A percentile compares a stretch with the other conserved stretches of the same genome.
Evolutionary conservation across 1,284 basidiomycete species (phyloP).

Genomic region (Microbotryomycetes sp.): DNA sequence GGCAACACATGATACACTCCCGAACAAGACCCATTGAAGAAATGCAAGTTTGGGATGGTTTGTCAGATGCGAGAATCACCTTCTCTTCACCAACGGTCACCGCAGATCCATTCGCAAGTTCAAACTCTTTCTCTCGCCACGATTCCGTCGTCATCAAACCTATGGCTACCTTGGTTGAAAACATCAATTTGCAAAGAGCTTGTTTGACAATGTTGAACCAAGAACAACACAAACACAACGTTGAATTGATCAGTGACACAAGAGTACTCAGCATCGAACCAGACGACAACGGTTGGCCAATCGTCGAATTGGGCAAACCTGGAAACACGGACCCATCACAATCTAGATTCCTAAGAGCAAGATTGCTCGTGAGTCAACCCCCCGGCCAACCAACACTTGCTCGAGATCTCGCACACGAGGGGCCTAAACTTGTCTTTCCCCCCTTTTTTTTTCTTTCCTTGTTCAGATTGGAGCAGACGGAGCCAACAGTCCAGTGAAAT

Average conservation of each 20-base stretch:
- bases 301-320: constrained; percentile 54
- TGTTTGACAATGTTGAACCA: constrained; percentile 45
- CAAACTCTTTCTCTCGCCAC: constrained; percentile 12
- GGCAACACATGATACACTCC: constrained; percentile 65
- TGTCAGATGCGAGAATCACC: constrained; percentile 69
- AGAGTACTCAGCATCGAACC: constrained; percentile 35
- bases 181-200: constrained; percentile 79
- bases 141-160: constrained; percentile 40
- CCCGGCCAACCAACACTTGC: not conserved
- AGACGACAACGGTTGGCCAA: constrained; percentile 57
- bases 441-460: constrained; percentile 14
- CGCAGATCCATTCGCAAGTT: constrained; percentile 37
- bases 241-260: constrained; percentile 36
- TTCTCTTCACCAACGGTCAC: constrained; percentile 53
- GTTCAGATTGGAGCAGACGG: constrained; percentile 88
- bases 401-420: not conserved
- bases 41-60: constrained; percentile 87
- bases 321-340: constrained; percentile 36
- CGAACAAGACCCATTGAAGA: constrained; percentile 69
- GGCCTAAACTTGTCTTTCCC: not conserved
- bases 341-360: constrained; percentile 50
- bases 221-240: constrained; percentile 61
- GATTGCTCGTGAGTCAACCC: constrained; percentile 57
- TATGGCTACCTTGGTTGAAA: constrained; percentile 81
- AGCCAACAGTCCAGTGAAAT: constrained; percentile 84